Base-by-base conservation (phyloP, 192 early-diverging fungal genomes). In the Entomortierella beljakovae region DNA sequence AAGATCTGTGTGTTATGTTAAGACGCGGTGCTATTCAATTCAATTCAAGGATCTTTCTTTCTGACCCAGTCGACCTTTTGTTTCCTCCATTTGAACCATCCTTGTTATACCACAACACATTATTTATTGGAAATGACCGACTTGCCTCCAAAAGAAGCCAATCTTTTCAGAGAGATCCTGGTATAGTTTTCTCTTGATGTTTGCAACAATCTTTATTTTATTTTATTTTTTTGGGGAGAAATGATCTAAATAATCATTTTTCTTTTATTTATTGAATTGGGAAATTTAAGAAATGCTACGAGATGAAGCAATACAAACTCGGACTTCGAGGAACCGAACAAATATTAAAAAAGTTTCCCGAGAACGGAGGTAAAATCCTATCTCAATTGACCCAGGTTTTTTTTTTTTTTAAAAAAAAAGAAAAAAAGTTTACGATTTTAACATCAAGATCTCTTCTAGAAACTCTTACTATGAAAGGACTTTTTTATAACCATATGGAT, bases 281-380 rank as follows among this genome's bases (percentile, higher is more conserved):
- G n/a, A 43, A 10, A 23, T 22, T 9, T 18, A 28, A 64, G 94
- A 96, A 95, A 92, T 87, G 93, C 66, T 98, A 96, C 81, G 96
- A 99, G 81, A 82, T 88, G 64, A 94, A 94, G 71, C 96, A 97
- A 79, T 97, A 97, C 88, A 97, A 97, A 80, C 94, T 92, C 66
- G 97, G 96, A 16, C 81, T 99, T 22, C 97, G 97, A 80, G 80
- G 85, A 1, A 88, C 92, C 23, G 96, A 99, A 10, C 91, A 93
- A 73, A 97, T 99, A 63, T 80, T 99, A 57, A 96, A 93, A 86
- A 98, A 95, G 86, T 89, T 89, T 55, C 93, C 97, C 37, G 89
- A 95, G 16, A 96, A 99, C 86, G 96, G 95, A 57, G 92, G 91
- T 94, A 84, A 6, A 22, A 10, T 55, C 26, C 34, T 46, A 46